Evolutionary conservation across 768 basidiomycete species (phyloP), one percentile per base, ranked within the genome.

Genomic region (Russula sp.): DNA sequence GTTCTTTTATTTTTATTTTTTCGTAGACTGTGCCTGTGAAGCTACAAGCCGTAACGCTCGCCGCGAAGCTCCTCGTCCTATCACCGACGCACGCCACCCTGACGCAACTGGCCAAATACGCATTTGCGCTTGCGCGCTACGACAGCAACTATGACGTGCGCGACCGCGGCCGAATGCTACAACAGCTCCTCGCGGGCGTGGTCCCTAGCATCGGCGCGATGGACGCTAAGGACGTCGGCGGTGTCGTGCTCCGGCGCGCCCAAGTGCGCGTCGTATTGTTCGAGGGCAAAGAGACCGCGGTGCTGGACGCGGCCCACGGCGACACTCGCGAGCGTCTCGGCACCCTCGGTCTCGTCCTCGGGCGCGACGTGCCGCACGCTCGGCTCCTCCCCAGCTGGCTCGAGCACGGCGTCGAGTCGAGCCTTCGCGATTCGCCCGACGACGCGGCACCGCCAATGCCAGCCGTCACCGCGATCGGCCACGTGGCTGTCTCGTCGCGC

Each of bases 111-210:
- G 79, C 78, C 62, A 80, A 79, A 52, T 91, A 98, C 71, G 82
- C 94, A 20, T 84, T 97, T 62, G 82, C 83, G 2, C 81, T 97
- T 20, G 95, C 94, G 2, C 81, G 89, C 60, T 98, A 95, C 74
- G 97, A 99, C 74, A 69, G 76, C 20, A 85, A 89, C 70, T 96
- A 91, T 73, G 93, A 97, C 69, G 88, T 98, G 39, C 82, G 97
- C 37, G 97, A 98, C 72, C 86, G 95, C 31, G 87, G 85, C 5
- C 82, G 96, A 55, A 87, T 94, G 82, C 73, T 97, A 32, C 75
- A 78, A 18, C 82, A 87, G 6, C 79, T 98, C 14, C 78, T 96
- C 16, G 72, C 76, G 2, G 86, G 90, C 39, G 75, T 83, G 2
- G 69, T 67, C 14, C 72, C 71, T 1, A 48, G 44, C 18, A 57